These are phyloP conservation scores for Fonsecaea monophora DNA, from an alignment of 2,329 filamentous ascomycete genomes.

Conservation along the genomic window DNA sequence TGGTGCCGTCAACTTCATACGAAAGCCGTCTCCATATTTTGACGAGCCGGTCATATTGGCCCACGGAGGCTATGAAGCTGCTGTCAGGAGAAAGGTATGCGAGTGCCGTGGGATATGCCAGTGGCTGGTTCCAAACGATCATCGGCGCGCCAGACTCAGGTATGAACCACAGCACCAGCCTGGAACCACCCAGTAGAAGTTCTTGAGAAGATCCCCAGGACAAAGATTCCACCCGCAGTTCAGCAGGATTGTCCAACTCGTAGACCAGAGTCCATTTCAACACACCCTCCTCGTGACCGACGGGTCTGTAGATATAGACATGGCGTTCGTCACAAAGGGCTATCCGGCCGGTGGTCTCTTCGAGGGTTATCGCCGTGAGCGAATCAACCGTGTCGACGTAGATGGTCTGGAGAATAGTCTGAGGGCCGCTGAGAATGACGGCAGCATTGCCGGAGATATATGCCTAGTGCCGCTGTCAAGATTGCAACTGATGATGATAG, in stretches of 20 bases:
- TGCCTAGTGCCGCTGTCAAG: conserved; percentile 58
- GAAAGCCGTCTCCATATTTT: conserved; percentile 92
- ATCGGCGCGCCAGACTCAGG: conserved; percentile 48
- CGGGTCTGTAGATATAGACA: conserved; percentile 80
- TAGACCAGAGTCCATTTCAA: conserved; percentile 54
- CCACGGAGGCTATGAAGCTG: conserved; percentile 81
- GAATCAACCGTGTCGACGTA: conserved; percentile 76
- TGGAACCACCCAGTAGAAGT: conserved; percentile 75
- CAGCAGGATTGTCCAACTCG: conserved; percentile 48
- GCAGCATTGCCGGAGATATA: conserved; percentile 92
- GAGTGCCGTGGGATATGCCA: conserved; percentile 76
- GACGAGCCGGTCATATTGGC: conserved; percentile 78
- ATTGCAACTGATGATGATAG: conserved; percentile 13
- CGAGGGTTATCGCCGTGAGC: conserved; percentile 78
- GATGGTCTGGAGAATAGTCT: conserved; percentile 83
- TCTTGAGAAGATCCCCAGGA: conserved; percentile 91
- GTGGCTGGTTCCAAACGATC: conserved; percentile 73
- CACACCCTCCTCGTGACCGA: conserved; percentile 71
- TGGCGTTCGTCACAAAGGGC: conserved; percentile 71
- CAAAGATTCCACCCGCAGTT: conserved; percentile 61
- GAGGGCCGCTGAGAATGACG: conserved; percentile 77
- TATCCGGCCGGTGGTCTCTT: conserved; percentile 84
- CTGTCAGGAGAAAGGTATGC: conserved; percentile 86
- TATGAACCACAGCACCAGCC: conserved; percentile 72
- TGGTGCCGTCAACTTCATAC: conserved; percentile 80